Evolutionary conservation across 345 rosid genomes (phyloP), one percentile per base, ranked within the genome.

Genomic region (Trapa bicornis): DNA sequence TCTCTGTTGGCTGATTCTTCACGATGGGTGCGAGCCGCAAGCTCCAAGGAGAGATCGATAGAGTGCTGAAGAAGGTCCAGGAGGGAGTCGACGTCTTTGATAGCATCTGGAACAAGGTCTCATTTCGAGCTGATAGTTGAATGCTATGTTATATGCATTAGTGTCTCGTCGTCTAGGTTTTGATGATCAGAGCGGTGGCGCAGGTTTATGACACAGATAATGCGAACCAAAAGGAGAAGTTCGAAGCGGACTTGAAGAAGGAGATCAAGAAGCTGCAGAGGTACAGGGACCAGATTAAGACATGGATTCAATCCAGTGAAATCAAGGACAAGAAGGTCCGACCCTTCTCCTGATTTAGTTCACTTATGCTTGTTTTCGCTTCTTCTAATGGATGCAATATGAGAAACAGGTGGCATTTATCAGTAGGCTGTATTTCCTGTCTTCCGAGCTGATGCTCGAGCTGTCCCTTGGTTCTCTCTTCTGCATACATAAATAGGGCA

Each of bases 21-120:
- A 70, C 66, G 68, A 94, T 95, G 99, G 99, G 97, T 64, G 97
- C 99, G 68, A 95, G 99, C 50, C 89, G 99, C 36, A 95, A 95
- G 81, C 81, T 95, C 47, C 99, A 95, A 75, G 97, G 96, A 37
- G 99, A 94, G 86, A 95, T 95, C 82, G 97, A 95, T 87, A 88
- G 97, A 63, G 99, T 95, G 9, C 81, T 94, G 57, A 94, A 94
- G 91, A 94, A 89, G 83, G 99, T 95, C 65, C 97, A 95, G 64
- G 99, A 95, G 82, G 99, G 99, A 52, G 97, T 95, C 33, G 97
- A 95, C 56, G 93, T 91, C 65, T 95, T 91, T 73, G 99, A 95
- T 67, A 81, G 93, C 84, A 95, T 95, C 72, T 95, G 96, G 99
- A 91, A 95, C 77, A 95, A 95, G 93, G 99, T 93, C 56, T 6